Percentiles rank a stretch among this genome's conserved stretches.
Conservation (phyloP, 2,329 filamentous ascomycete species). For the Leptographium radiaticola region DNA sequence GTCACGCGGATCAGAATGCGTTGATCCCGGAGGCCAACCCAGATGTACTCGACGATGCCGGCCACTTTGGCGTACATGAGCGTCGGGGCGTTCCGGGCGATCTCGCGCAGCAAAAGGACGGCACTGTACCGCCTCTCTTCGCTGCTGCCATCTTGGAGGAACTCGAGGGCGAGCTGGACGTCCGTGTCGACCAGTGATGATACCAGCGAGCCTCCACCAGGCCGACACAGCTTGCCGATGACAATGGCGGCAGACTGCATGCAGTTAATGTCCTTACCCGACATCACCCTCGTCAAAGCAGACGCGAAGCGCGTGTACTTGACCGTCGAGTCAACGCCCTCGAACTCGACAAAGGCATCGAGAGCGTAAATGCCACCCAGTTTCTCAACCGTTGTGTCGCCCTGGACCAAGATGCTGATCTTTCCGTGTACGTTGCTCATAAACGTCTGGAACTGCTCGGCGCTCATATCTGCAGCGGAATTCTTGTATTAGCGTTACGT, state of each 20-base stretch:
- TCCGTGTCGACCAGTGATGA: conserved; percentile 94
- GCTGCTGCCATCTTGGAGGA: conserved; percentile 87
- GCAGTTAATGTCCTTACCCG: conserved; percentile 80
- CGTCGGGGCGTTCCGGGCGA: conserved; percentile 85
- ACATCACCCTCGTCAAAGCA: conserved; percentile 74
- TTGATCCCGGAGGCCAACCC: conserved; percentile 81
- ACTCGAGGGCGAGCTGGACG: conserved; percentile 91
- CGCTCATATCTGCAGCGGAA: conserved; percentile 49
- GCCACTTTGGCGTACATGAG: conserved; percentile 91
- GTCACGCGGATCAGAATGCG: conserved; percentile 87
- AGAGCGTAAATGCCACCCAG: conserved; percentile 87
- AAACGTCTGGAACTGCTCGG: conserved; percentile 59
- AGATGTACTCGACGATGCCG: conserved; percentile 92
- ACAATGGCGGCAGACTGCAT: conserved; percentile 85
- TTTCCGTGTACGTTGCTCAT: conserved; percentile 44
- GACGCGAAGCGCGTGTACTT: conserved; percentile 93
- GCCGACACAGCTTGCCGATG: conserved; percentile 78
- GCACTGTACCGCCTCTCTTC: conserved; percentile 90
- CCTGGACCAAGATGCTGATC: conserved; percentile 58
- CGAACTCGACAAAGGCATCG: conserved; percentile 88
- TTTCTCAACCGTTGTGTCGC: conserved; percentile 74
- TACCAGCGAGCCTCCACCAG: conserved; percentile 85
- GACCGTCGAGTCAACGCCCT: conserved; percentile 81
- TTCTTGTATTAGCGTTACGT: no score
- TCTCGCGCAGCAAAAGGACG: conserved; percentile 77